phyloP scores from a whole-genome alignment of 441 rosid genomes.

The Erysimum cheiri region DNA sequence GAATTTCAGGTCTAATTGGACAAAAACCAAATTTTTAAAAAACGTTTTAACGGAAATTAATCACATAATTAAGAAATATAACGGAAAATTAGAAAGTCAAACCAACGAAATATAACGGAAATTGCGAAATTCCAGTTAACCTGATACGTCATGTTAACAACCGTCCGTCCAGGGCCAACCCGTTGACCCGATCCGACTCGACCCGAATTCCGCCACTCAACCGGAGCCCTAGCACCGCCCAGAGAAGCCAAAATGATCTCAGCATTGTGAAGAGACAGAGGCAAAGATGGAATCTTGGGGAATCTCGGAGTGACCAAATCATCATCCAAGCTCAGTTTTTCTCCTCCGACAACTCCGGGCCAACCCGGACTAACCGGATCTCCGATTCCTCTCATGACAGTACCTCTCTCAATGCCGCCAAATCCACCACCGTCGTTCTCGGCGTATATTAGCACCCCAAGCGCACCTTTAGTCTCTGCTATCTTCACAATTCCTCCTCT shows the following conservation, averaged over 20 bases:
- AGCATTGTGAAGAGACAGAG: conserved; percentile 75
- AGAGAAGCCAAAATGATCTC: conserved; percentile 70
- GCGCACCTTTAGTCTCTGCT: conserved; percentile 77
- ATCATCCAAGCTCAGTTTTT: conserved; percentile 66
- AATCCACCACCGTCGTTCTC: conserved; percentile 61
- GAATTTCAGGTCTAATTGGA: conserved; percentile 1
- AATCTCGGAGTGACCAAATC: conserved; percentile 59
- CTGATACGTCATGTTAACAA: conserved; percentile 81
- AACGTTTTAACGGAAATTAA: conserved; percentile 12
- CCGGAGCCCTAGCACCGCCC: conserved; percentile 61
- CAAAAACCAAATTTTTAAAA: conserved; percentile 1
- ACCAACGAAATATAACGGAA: conserved; percentile 22
- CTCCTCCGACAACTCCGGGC: conserved; percentile 79
- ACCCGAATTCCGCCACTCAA: conserved; percentile 59
- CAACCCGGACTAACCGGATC: conserved; percentile 96
- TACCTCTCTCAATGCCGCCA: conserved; percentile 86
- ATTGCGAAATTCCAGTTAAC: conserved; percentile 44
- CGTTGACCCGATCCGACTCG: conserved; percentile 43
- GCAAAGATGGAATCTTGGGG: conserved; percentile 83
- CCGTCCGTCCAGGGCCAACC: conserved; percentile 78
- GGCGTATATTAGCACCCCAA: conserved; percentile 75
- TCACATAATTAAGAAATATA: conserved; percentile 12
- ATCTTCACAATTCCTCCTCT: conserved; percentile 66
- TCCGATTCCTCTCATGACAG: conserved; percentile 93
- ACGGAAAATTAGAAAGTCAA: conserved; percentile 33